These are phyloP conservation scores for Oryza meyeriana DNA, from an alignment of 176 grass and related monocot genomes.

Conservation along the genomic window DNA sequence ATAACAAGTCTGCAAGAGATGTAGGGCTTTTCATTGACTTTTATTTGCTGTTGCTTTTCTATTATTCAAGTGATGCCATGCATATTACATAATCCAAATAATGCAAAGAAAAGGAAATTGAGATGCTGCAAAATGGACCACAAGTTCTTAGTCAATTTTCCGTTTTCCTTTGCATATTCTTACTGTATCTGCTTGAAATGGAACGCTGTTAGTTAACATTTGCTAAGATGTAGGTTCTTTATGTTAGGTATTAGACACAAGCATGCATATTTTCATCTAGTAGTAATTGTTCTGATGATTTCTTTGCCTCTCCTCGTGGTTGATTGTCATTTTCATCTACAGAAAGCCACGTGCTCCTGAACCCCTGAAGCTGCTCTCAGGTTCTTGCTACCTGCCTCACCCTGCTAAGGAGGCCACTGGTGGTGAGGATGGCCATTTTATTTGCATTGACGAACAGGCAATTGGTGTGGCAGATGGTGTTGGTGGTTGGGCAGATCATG, in stretches of 20 bases:
- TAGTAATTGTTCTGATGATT: background rate
- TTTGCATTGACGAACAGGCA: conserved; percentile 65
- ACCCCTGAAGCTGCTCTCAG: conserved; percentile 70
- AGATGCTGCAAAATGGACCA: background rate
- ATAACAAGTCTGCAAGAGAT: background rate
- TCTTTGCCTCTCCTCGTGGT: background rate
- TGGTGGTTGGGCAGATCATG: conserved; percentile 92
- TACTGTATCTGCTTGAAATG: background rate
- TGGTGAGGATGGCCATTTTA: conserved; percentile 97
- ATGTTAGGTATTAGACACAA: background rate
- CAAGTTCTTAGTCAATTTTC: background rate
- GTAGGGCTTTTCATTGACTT: background rate
- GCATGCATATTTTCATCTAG: background rate
- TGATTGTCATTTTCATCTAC: background rate
- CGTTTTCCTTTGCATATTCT: background rate
- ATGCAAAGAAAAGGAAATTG: background rate
- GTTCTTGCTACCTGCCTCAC: conserved; percentile 92
- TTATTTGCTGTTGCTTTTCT: background rate
- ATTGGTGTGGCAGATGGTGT: conserved; percentile 98
- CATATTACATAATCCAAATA: background rate
- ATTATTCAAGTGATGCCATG: background rate
- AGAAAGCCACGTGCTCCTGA: conserved; percentile 51
- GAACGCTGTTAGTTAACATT: background rate
- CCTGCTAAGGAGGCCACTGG: conserved; percentile 94
- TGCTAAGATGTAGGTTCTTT: background rate